phyloP scores from a whole-genome alignment of 2,329 filamentous ascomycete species.

The Mycogone perniciosa region DNA sequence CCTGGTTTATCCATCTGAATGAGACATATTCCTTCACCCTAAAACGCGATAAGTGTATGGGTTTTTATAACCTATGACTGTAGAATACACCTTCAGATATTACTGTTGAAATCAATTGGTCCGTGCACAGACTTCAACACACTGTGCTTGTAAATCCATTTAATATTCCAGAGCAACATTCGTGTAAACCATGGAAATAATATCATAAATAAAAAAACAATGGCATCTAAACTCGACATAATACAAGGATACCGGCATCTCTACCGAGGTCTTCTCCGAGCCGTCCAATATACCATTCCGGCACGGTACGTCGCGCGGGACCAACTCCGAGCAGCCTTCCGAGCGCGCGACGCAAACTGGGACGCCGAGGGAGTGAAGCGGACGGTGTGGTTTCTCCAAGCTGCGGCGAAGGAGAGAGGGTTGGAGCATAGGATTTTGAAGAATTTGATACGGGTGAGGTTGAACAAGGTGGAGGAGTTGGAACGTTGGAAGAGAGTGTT shows the following conservation, averaged over 20 bases:
- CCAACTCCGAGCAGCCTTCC: constrained; percentile 55
- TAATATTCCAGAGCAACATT: no score
- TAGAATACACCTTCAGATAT: no score
- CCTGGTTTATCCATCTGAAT: no score
- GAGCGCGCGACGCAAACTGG: constrained; percentile 37
- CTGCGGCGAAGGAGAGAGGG: constrained; percentile 56
- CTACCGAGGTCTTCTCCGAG: constrained; percentile 60
- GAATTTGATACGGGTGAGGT: constrained; percentile 48
- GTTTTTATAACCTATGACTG: no score
- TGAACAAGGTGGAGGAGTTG: constrained; percentile 12
- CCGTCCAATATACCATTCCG: constrained; percentile 65
- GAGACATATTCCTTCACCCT: no score
- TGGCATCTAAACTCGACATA: constrained; percentile 35
- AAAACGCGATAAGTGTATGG: no score
- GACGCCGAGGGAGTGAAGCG: constrained; percentile 50
- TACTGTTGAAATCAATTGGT: no score
- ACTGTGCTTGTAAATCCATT: no score
- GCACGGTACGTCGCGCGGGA: constrained; percentile 57
- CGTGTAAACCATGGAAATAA: background rate
- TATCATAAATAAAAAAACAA: constrained; percentile 9
- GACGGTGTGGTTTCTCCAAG: constrained; percentile 64
- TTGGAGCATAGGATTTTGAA: constrained; percentile 68
- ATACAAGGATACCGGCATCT: constrained; percentile 64
- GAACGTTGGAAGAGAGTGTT: constrained; percentile 17
- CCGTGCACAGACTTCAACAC: no score